These are phyloP conservation scores for Globisporangium lucens DNA, from an alignment of 352 stramenopile species.

Conservation along the genomic window DNA sequence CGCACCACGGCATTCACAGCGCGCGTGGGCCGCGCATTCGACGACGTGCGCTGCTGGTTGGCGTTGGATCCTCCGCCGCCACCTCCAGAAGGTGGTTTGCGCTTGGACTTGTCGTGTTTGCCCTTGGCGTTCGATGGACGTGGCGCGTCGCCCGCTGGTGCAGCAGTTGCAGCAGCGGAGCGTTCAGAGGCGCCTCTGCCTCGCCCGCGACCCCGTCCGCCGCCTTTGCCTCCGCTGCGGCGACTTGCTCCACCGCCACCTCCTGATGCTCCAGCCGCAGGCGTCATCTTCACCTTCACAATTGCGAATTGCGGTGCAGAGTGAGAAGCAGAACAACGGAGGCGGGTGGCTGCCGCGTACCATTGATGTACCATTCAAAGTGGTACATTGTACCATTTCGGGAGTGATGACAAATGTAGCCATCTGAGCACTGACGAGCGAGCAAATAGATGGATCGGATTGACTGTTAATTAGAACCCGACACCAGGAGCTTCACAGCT, in stretches of 20 bases:
- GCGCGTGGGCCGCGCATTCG: constrained; percentile 31
- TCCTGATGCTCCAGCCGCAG: background rate
- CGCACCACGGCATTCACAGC: constrained; percentile 33
- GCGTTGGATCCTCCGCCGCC: constrained; percentile 7
- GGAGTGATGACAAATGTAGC: constrained; percentile 5
- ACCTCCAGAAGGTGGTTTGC: constrained; percentile 15
- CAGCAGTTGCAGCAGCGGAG: background rate
- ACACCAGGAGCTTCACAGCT: background rate
- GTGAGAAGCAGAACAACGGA: background rate
- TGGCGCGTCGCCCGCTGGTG: background rate
- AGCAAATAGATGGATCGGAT: background rate
- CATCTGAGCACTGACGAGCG: background rate
- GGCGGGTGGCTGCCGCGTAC: background rate
- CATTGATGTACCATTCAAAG: background rate
- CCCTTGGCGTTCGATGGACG: constrained; percentile 2
- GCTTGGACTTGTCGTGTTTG: constrained; percentile 24
- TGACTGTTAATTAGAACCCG: background rate
- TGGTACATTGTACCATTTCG: background rate
- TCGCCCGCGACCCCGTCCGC: constrained; percentile 6
- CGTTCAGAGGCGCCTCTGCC: constrained; percentile 4
- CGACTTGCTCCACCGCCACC: background rate
- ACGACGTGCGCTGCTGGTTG: constrained; percentile 1
- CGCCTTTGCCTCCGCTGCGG: constrained; percentile 6
- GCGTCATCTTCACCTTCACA: constrained; percentile 1
- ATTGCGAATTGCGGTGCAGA: constrained; percentile 1